Percentiles rank a stretch among this genome's conserved stretches.
These are phyloP conservation scores for Sporisorium exsertum DNA, from an alignment of 1,284 basidiomycete genomes.

Conservation along the genomic window DNA sequence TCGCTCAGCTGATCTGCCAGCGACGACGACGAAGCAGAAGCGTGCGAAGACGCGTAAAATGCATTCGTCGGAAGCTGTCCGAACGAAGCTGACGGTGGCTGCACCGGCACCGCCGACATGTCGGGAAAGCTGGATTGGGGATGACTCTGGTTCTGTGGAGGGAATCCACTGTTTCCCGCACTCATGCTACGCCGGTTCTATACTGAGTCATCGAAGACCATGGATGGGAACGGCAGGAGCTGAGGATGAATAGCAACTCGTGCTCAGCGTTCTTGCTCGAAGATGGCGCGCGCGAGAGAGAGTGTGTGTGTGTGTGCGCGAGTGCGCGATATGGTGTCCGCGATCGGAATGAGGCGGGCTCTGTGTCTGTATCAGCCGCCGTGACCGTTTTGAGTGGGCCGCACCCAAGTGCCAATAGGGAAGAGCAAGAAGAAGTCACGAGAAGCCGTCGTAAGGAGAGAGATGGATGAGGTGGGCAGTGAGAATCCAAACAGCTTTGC, in stretches of 20 bases:
- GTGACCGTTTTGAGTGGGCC: not conserved
- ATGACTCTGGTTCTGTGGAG: slow-evolving; percentile 7
- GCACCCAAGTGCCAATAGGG: not conserved
- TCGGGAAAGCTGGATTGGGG: slow-evolving; percentile 19
- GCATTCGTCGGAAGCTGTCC: slow-evolving; percentile 16
- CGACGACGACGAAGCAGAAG: slow-evolving; percentile 46
- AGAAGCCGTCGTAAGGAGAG: not conserved
- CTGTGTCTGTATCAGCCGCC: too few relatives aligned
- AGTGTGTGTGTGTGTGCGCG: not conserved
- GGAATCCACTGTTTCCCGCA: slow-evolving; percentile 26
- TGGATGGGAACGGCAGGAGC: not conserved
- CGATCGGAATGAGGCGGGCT: too few relatives aligned
- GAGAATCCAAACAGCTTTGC: not conserved
- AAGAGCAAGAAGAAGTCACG: not conserved
- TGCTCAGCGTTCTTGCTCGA: not conserved
- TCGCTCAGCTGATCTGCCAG: slow-evolving; percentile 46
- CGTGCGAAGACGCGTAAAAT: slow-evolving; percentile 46
- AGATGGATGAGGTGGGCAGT: not conserved
- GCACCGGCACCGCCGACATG: slow-evolving; percentile 31
- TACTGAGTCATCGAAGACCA: slow-evolving; percentile 5
- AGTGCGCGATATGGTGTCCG: too few relatives aligned
- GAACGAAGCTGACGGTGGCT: slow-evolving; percentile 24
- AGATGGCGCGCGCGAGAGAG: not conserved
- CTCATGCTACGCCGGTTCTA: slow-evolving; percentile 16
- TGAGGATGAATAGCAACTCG: not conserved